These are phyloP conservation scores for Bocquillonia castaneifolia DNA, from an alignment of 441 rosid species.

Conservation along the genomic window DNA sequence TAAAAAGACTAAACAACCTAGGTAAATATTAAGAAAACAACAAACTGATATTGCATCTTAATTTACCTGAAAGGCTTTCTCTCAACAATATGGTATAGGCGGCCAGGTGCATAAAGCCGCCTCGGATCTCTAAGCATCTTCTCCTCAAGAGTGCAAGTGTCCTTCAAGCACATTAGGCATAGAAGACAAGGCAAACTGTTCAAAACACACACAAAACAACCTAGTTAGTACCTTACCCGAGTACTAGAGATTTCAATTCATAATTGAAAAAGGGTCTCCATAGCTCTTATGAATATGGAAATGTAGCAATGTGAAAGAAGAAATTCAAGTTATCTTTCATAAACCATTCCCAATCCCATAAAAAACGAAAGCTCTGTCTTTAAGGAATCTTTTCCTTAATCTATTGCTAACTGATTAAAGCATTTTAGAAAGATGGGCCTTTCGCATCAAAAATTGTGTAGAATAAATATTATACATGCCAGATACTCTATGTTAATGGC, in stretches of 20 bases:
- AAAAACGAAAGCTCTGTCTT: not conserved
- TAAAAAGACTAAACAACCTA: too few relatives aligned
- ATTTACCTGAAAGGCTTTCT: conserved; percentile 75
- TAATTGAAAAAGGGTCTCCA: not conserved
- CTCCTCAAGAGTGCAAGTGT: conserved; percentile 78
- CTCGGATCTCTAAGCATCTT: conserved; percentile 88
- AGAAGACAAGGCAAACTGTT: conserved; percentile 79
- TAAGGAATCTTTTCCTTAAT: not conserved
- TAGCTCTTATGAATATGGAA: not conserved
- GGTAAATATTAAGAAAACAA: conserved; percentile 30
- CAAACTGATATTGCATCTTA: conserved; percentile 10
- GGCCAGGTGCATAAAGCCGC: conserved; percentile 95
- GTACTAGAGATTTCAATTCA: not conserved
- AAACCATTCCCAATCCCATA: not conserved
- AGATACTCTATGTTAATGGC: not conserved
- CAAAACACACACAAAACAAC: conserved; percentile 11
- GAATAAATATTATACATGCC: not conserved
- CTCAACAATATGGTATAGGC: conserved; percentile 88
- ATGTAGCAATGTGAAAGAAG: not conserved
- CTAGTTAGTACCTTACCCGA: not conserved
- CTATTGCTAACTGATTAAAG: not conserved
- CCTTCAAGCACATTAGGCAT: conserved; percentile 80
- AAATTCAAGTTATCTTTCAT: not conserved
- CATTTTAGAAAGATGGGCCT: not conserved
- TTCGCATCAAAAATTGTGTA: not conserved